A percentile compares a stretch with the other conserved stretches of the same genome.
Evolutionary conservation across 2,329 filamentous ascomycete genomes (phyloP).

Genomic region (Coleophoma eucalyptorum): DNA sequence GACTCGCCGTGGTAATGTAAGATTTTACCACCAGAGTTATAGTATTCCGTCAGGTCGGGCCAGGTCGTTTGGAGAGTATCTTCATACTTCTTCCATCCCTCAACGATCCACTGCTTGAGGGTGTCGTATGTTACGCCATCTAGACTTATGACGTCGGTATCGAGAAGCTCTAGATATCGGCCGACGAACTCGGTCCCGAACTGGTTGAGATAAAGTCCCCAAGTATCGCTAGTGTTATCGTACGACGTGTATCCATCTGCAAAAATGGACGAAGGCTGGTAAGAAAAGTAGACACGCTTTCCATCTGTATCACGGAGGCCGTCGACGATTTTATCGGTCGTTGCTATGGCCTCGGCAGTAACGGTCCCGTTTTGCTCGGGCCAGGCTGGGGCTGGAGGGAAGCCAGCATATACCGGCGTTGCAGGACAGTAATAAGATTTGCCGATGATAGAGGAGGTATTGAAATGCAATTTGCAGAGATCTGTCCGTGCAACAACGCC

Average conservation of each 20-base stretch:
- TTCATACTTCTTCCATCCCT: constrained; percentile 40
- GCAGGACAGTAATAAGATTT: constrained; percentile 36
- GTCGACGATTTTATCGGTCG: constrained; percentile 29
- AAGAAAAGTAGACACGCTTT: constrained; percentile 30
- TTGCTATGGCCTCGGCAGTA: constrained; percentile 24
- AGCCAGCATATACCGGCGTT: constrained; percentile 9
- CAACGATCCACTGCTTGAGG: constrained; percentile 46
- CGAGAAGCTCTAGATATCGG: constrained; percentile 27
- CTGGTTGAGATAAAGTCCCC: constrained; percentile 28
- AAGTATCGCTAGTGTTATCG: constrained; percentile 25
- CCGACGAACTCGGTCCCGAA: constrained; percentile 32
- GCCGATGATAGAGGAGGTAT: constrained; percentile 40
- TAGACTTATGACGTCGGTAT: constrained; percentile 32
- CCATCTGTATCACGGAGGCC: constrained; percentile 28
- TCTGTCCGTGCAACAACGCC: constrained; percentile 34
- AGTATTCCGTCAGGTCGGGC: constrained; percentile 42
- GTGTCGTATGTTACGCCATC: constrained; percentile 50
- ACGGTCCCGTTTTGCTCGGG: constrained; percentile 20
- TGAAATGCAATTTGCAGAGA: constrained; percentile 39
- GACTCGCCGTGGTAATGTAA: constrained; percentile 1
- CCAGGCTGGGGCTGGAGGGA: neutral
- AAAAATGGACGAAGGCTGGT: constrained; percentile 24
- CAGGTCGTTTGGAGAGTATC: constrained; percentile 48
- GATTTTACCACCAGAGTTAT: constrained; percentile 23
- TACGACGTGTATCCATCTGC: constrained; percentile 26